These are phyloP conservation scores for Botrytis aclada DNA, from an alignment of 2,329 filamentous ascomycete species.

Conservation along the genomic window DNA sequence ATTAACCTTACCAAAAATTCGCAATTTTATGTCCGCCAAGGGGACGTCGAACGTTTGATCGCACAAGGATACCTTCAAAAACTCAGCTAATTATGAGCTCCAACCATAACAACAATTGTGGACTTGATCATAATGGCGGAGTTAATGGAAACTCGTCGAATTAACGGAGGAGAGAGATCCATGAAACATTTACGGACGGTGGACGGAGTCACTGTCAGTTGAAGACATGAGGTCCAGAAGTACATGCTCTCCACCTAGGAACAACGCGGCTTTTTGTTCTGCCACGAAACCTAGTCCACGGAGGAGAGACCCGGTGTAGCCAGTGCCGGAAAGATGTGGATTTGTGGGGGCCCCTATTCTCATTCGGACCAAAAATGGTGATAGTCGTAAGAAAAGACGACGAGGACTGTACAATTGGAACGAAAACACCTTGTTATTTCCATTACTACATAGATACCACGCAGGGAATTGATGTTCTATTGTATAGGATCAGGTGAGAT, in stretches of 20 bases:
- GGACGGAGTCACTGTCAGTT: neutral
- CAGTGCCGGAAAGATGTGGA: conserved; percentile 19
- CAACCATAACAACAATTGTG: neutral
- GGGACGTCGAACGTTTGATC: conserved; percentile 91
- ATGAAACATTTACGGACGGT: neutral
- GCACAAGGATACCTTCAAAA: conserved; percentile 93
- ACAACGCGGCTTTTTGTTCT: neutral
- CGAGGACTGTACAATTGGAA: neutral
- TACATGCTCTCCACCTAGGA: neutral
- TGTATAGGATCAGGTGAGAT: conserved; percentile 15
- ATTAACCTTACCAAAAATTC: conserved; percentile 98
- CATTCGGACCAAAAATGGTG: neutral
- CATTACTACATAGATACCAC: conserved; percentile 18
- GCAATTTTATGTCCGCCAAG: conserved; percentile 94
- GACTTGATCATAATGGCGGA: neutral
- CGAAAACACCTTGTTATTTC: neutral
- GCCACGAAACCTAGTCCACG: conserved; percentile 10
- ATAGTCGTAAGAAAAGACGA: neutral
- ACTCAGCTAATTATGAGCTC: conserved; percentile 58
- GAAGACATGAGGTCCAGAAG: neutral
- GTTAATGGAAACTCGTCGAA: neutral
- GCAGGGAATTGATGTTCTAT: neutral
- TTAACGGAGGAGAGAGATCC: neutral
- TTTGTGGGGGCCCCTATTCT: conserved; percentile 3
- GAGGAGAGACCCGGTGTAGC: conserved; percentile 14